Conservation (phyloP, 2,329 filamentous ascomycete genomes). For the Colletotrichum chlorophyti region DNA sequence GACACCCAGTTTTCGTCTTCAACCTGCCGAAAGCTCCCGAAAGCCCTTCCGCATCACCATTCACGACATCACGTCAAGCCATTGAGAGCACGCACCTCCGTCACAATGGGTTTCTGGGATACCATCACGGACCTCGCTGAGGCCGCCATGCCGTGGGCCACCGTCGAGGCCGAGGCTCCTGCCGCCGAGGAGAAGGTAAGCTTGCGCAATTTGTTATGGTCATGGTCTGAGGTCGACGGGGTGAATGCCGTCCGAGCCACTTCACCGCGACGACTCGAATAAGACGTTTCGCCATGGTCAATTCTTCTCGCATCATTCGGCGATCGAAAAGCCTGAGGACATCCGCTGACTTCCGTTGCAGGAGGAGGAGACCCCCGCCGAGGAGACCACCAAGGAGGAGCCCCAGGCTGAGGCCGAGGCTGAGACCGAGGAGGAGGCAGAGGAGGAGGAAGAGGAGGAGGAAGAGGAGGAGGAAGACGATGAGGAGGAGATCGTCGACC, state of each 20-base stretch:
- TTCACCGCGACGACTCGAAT: not conserved
- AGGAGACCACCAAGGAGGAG: slow-evolving; percentile 39
- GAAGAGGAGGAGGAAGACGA: slow-evolving; percentile 82
- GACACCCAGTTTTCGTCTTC: slow-evolving; percentile 32
- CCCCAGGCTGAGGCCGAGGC: slow-evolving; percentile 54
- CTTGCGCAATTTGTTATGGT: slow-evolving; percentile 27
- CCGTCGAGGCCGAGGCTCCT: slow-evolving; percentile 71
- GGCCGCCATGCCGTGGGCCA: slow-evolving; percentile 70
- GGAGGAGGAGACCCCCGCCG: slow-evolving; percentile 45
- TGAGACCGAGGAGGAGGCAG: slow-evolving; percentile 55
- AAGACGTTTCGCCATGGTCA: not conserved
- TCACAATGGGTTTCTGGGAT: slow-evolving; percentile 73
- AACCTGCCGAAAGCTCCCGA: slow-evolving; percentile 47
- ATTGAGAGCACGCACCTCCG: slow-evolving; percentile 44
- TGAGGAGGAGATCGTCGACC: slow-evolving; percentile 82
- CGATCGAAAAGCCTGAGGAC: not conserved
- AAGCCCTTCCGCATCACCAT: slow-evolving; percentile 38
- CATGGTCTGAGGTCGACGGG: not conserved
- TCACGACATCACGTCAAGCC: slow-evolving; percentile 29
- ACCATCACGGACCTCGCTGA: slow-evolving; percentile 68
- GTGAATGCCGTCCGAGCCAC: not conserved
- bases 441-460: slow-evolving; percentile 71
- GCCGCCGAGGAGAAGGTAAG: slow-evolving; percentile 69
- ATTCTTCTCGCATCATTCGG: not conserved
- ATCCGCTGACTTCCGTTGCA: slow-evolving; percentile 29